Percentiles rank a stretch among this genome's conserved stretches.
phyloP scores from a whole-genome alignment of 1,284 basidiomycete species.

The Peniophora sp. region DNA sequence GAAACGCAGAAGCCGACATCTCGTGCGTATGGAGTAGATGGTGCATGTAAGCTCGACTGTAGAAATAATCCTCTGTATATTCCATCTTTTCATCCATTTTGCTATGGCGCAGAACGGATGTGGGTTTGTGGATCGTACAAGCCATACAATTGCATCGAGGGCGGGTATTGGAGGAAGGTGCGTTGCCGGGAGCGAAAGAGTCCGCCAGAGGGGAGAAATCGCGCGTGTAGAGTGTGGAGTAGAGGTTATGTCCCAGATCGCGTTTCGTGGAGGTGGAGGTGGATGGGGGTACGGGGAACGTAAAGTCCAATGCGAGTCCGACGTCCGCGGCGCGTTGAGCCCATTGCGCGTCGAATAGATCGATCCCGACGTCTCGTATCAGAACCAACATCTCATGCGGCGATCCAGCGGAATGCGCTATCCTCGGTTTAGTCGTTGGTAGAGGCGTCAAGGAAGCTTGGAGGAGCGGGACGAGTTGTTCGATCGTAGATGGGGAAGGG shows the following conservation, averaged over 20 bases:
- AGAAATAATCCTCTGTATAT: slow-evolving; percentile 24
- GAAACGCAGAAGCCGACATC: slow-evolving; percentile 71
- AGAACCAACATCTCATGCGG: slow-evolving; percentile 71
- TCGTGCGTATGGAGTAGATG: slow-evolving; percentile 82
- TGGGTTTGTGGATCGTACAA: slow-evolving; percentile 41
- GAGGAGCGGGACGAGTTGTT: slow-evolving; percentile 32
- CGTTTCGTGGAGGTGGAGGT: slow-evolving; percentile 2
- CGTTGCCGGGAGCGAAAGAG: slow-evolving; percentile 16
- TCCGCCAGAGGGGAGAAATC: slow-evolving; percentile 53
- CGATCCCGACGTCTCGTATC: slow-evolving; percentile 57
- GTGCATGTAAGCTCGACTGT: slow-evolving; percentile 70
- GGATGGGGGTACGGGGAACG: slow-evolving; percentile 45
- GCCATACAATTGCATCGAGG: slow-evolving; percentile 49
- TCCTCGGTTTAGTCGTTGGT: slow-evolving; percentile 47
- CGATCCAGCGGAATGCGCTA: slow-evolving; percentile 47
- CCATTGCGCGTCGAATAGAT: slow-evolving; percentile 69
- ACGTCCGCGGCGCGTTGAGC: slow-evolving; percentile 55
- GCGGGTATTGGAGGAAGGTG: slow-evolving; percentile 2
- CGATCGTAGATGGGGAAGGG: slow-evolving; percentile 8
- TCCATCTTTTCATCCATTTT: slow-evolving; percentile 27
- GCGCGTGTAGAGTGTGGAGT: slow-evolving; percentile 42
- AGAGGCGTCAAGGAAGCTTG: slow-evolving; percentile 50
- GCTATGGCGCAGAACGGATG: slow-evolving; percentile 38
- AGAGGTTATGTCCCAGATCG: slow-evolving; percentile 67
- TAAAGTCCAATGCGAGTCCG: slow-evolving; percentile 71